phyloP scores from a whole-genome alignment of 768 basidiomycete species.

The Suillus subalutaceus region DNA sequence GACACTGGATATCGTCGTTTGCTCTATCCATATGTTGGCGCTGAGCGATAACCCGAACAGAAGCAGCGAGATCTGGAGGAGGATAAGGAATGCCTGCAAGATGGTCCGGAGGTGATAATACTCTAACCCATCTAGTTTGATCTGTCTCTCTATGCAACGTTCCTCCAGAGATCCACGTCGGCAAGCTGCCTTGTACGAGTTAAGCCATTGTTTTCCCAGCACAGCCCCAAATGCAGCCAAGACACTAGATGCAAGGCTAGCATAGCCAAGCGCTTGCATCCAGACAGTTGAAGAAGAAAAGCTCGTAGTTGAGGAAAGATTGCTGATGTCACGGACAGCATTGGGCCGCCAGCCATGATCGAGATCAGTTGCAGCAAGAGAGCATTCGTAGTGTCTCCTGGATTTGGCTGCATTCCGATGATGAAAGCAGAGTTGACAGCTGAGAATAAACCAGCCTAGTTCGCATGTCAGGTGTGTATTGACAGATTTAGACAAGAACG shows the following conservation, averaged over 20 bases:
- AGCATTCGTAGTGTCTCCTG: constrained; percentile 21
- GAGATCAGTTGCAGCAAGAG: constrained; percentile 19
- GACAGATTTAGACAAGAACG: neutral
- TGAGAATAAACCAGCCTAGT: constrained; percentile 43
- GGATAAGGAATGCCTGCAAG: constrained; percentile 11
- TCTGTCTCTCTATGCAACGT: neutral
- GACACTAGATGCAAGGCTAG: neutral
- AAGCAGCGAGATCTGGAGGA: constrained; percentile 7
- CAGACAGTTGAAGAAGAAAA: neutral
- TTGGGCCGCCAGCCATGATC: neutral
- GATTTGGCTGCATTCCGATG: constrained; percentile 34
- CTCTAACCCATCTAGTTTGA: neutral
- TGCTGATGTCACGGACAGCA: neutral
- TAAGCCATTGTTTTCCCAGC: neutral
- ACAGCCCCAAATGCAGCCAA: neutral
- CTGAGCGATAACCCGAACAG: constrained; percentile 17
- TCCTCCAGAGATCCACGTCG: neutral
- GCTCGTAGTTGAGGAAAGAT: neutral
- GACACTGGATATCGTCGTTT: neutral
- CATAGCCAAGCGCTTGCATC: neutral
- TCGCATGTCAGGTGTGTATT: neutral
- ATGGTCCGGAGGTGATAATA: neutral
- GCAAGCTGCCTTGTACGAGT: neutral
- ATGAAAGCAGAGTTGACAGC: constrained; percentile 39
- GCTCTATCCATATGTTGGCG: constrained; percentile 9